phyloP scores from a whole-genome alignment of 1,139 yeast species.

The Sugiyamaella pinicola region DNA sequence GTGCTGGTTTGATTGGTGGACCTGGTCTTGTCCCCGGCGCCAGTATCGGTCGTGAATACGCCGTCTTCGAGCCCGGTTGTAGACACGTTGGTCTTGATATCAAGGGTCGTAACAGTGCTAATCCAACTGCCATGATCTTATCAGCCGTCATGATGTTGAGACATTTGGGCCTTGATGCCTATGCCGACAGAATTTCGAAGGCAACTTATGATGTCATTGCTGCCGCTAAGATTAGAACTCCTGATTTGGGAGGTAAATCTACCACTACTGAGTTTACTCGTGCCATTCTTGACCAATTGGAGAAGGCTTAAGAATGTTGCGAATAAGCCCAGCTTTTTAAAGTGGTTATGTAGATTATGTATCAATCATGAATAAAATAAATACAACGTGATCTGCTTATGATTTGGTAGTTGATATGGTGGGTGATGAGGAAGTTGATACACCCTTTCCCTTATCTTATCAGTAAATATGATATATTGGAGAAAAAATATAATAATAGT shows the following conservation, averaged over 20 bases:
- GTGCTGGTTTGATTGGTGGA: conserved; percentile 98
- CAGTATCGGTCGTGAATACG: conserved; percentile 95
- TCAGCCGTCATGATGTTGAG: conserved; percentile 90
- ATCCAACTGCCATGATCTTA: conserved; percentile 97
- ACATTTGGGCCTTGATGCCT: conserved; percentile 83
- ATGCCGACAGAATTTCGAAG: conserved; percentile 81
- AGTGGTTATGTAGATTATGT: conserved; percentile 12
- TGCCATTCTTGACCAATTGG: conserved; percentile 72
- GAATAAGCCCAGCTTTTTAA: background rate
- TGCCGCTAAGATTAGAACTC: conserved; percentile 78
- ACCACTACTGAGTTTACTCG: conserved; percentile 93
- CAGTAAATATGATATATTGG: too few relatives aligned
- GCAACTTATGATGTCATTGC: conserved; percentile 90
- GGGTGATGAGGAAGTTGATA: background rate
- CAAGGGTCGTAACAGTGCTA: conserved; percentile 91
- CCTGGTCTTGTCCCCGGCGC: conserved; percentile 99
- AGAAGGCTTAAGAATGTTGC: conserved; percentile 43
- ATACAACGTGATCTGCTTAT: background rate
- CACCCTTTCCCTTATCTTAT: too few relatives aligned
- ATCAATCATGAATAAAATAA: conserved; percentile 3
- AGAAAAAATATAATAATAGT: too few relatives aligned
- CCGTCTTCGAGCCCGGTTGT: conserved; percentile 99
- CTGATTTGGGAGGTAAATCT: conserved; percentile 86
- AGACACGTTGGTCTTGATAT: conserved; percentile 98
- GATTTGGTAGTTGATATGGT: background rate